Evolutionary conservation across 2,329 filamentous ascomycete genomes (phyloP), one percentile per base, ranked within the genome.

Genomic region (Aspergillus sp.): DNA sequence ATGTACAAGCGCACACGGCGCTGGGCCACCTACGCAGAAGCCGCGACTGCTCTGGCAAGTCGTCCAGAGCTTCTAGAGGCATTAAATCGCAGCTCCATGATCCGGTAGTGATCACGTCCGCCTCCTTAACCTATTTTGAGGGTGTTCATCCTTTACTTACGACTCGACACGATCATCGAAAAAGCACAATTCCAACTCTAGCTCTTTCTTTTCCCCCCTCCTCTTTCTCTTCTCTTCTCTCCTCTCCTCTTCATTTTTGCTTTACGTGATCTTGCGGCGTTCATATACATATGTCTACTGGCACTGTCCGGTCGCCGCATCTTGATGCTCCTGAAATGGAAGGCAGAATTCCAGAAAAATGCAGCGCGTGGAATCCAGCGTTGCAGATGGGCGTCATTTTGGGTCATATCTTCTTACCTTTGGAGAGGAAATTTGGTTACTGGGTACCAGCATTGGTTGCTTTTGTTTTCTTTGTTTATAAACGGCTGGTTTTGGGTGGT

Each of bases 41-140:
- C 93, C n/a, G 81, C 80, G 54, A 81, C 86, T 56, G 82, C 83
- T 42, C 73, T 98, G 59, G 78, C 81, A 55, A 78, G 80, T 51
- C 80, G 93, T 48, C 91, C 91, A 2, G 93, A 97, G 75, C 75
- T 98, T 49, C 74, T 91, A 54, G 87, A 94, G 66, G 93, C 93
- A 29, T 75, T 98, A 52, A 84, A 86, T 62, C 79, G 86, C 60
- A 94, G 88, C 64, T 85, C 84, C 45, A 77, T 89, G 68, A 78
- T 81, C 62, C 72, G 66, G 45, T 67, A 66, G 55, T 47, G 46
- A 48, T 49, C 39, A 51, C 51, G 30, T 45, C 42, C 48, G 47
- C 19, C 19, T 19, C 19, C 30, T 32, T 32, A 32, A 32, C 30
- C 8, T 33, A 43, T 44, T 38, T 39, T 48, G 29, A 26, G 35